Conservation (phyloP, 768 basidiomycete species). For the Pleurotus platypus region DNA sequence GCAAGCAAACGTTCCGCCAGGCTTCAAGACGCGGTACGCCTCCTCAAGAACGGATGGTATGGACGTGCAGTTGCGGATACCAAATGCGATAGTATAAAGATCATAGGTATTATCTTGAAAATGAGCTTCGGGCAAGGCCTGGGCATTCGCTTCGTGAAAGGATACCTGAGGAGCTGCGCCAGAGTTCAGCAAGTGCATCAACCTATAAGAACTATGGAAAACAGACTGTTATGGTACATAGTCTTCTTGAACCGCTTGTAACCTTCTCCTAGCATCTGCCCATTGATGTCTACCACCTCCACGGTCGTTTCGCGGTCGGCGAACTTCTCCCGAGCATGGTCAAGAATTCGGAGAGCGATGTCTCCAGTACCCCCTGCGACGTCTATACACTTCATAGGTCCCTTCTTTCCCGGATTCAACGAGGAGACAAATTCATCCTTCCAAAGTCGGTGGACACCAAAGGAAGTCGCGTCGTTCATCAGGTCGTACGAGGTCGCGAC, state of each 20-base stretch:
- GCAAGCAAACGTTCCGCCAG: constrained; percentile 93
- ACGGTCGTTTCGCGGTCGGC: constrained; percentile 88
- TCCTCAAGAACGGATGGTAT: constrained; percentile 84
- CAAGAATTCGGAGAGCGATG: constrained; percentile 91
- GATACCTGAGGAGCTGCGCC: constrained; percentile 81
- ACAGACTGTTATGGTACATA: constrained; percentile 95
- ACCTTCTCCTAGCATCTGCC: constrained; percentile 93
- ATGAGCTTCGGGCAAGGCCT: constrained; percentile 58
- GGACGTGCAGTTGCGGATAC: constrained; percentile 95
- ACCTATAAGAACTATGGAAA: not conserved
- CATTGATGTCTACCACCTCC: constrained; percentile 91
- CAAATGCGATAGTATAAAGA: constrained; percentile 97
- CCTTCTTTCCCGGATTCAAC: constrained; percentile 73
- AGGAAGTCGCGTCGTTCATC: constrained; percentile 99
- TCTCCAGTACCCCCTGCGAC: constrained; percentile 98
- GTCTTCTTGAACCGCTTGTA: constrained; percentile 89
- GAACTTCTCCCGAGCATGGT: constrained; percentile 84
- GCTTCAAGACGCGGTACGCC: constrained; percentile 92
- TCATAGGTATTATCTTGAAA: constrained; percentile 87
- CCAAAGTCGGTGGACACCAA: constrained; percentile 96
- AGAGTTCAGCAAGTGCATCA: constrained; percentile 8
- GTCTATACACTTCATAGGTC: constrained; percentile 81
- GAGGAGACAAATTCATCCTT: constrained; percentile 85
- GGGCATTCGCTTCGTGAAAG: constrained; percentile 93
- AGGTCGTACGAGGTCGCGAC: constrained; percentile 95